phyloP scores from a whole-genome alignment of 108 stramenopile species.

The Conticribra guillardii region DNA sequence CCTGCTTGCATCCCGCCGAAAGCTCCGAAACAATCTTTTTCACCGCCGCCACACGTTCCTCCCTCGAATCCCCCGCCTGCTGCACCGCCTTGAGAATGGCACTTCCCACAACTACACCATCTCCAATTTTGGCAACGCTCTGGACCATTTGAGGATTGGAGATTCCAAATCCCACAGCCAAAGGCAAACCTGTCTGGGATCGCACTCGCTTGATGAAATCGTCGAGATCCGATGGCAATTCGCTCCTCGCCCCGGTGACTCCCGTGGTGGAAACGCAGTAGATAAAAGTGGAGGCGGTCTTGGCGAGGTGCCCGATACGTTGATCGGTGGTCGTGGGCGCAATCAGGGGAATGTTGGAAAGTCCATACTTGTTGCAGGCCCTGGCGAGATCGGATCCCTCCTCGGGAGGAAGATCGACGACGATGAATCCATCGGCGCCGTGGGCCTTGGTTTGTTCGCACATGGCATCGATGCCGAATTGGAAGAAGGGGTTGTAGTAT shows the following conservation, averaged over 20 bases:
- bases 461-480: slow-evolving; percentile 91
- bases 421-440: slow-evolving; percentile 96
- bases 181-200: slow-evolving; percentile 85
- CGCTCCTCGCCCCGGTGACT: slow-evolving; percentile 90
- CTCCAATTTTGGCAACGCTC: slow-evolving; percentile 89
- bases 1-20: slow-evolving; percentile 71
- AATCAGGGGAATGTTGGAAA: slow-evolving; percentile 95
- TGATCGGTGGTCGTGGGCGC: slow-evolving; percentile 96
- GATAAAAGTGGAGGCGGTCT: slow-evolving; percentile 89
- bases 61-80: slow-evolving; percentile 71
- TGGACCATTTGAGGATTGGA: slow-evolving; percentile 89
- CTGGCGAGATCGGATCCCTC: slow-evolving; percentile 86
- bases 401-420: slow-evolving; percentile 97
- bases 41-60: slow-evolving; percentile 80
- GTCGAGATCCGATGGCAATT: slow-evolving; percentile 85
- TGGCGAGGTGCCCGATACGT: slow-evolving; percentile 86
- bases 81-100: slow-evolving; percentile 95
- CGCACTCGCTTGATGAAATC: slow-evolving; percentile 92
- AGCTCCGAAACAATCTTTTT: slow-evolving; percentile 74
- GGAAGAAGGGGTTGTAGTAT: slow-evolving; percentile 97
- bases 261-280: slow-evolving; percentile 98
- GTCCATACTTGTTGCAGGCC: slow-evolving; percentile 82
- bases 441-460: slow-evolving; percentile 81
- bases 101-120: slow-evolving; percentile 97
- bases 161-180: slow-evolving; percentile 98